These are phyloP conservation scores for Chlamydomonas sp. DNA, from an alignment of 139 green algal genomes.

Conservation along the genomic window DNA sequence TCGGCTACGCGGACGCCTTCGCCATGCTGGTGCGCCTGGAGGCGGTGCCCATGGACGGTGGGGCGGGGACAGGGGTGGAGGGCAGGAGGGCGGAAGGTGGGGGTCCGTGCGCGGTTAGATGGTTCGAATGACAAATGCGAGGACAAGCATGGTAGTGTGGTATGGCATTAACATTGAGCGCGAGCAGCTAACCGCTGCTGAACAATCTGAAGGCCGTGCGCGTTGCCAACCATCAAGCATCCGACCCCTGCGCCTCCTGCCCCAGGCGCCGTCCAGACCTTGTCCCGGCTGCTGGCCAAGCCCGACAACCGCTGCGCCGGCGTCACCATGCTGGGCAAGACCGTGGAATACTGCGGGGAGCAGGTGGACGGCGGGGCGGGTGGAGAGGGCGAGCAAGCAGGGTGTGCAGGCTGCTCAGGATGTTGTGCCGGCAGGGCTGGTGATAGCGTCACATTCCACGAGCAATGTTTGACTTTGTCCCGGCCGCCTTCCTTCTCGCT, in stretches of 20 bases:
- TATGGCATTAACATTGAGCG: too few species aligned
- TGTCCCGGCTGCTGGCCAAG: constrained; percentile 67
- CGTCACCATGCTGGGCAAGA: constrained; percentile 83
- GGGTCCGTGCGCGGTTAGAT: too few species aligned
- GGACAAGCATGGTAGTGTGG: neutral
- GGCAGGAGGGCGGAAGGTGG: neutral
- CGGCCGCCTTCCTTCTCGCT: neutral
- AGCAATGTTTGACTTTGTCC: too few species aligned
- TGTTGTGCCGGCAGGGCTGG: neutral
- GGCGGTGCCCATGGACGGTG: constrained; percentile 59
- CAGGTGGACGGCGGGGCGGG: neutral
- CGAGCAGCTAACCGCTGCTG: neutral
- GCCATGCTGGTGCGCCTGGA: constrained; percentile 60
- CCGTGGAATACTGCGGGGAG: constrained; percentile 67
- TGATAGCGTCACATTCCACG: neutral
- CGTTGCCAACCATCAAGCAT: neutral
- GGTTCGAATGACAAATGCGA: neutral
- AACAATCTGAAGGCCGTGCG: neutral
- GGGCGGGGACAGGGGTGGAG: neutral
- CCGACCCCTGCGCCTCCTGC: neutral
- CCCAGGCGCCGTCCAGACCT: constrained; percentile 64
- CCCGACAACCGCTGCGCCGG: constrained; percentile 66
- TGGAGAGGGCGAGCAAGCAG: neutral
- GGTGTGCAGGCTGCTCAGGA: neutral
- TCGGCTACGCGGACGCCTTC: constrained; percentile 75